phyloP scores from a whole-genome alignment of 305 asterid genomes.

The Fraxinus baroniana region DNA sequence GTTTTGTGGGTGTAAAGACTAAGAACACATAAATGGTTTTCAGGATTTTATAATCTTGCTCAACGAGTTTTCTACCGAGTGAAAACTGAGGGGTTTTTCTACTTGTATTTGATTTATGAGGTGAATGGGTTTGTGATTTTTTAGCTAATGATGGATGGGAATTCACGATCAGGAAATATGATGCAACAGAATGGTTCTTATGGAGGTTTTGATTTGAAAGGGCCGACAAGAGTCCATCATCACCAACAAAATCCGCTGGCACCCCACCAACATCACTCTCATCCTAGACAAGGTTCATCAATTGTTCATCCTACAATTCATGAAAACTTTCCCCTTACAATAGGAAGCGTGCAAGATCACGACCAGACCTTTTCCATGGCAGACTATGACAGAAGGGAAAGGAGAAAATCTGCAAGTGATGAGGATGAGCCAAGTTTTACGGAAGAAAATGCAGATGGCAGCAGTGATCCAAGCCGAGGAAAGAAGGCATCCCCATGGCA shows the following conservation, averaged over 20 bases:
- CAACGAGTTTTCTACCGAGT: conserved; percentile 6
- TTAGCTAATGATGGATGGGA: conserved; percentile 42
- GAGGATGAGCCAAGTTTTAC: conserved; percentile 64
- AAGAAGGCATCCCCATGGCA: conserved; percentile 73
- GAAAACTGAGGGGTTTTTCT: conserved; percentile 18
- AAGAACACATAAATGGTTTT: not conserved
- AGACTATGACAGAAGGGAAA: conserved; percentile 45
- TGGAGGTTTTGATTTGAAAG: conserved; percentile 61
- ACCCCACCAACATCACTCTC: conserved; percentile 38
- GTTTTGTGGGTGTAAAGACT: not conserved
- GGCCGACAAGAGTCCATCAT: conserved; percentile 44
- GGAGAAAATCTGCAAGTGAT: conserved; percentile 55
- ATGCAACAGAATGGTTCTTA: conserved; percentile 46
- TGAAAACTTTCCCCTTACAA: conserved; percentile 53
- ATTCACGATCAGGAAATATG: conserved; percentile 47
- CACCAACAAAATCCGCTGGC: conserved; percentile 41
- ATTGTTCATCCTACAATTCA: conserved; percentile 38
- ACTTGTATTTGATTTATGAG: conserved; percentile 21
- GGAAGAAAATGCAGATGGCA: conserved; percentile 33
- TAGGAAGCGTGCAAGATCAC: conserved; percentile 45
- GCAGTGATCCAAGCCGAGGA: conserved; percentile 41
- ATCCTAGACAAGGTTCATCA: conserved; percentile 44
- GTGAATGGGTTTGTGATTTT: conserved; percentile 25
- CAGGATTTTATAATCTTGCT: conserved; percentile 25
- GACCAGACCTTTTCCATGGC: conserved; percentile 40